Percentiles rank a stretch among this genome's conserved stretches.
Evolutionary conservation across 2,329 filamentous ascomycete genomes (phyloP).

Genomic region (Fragosphaeria purpurea): DNA sequence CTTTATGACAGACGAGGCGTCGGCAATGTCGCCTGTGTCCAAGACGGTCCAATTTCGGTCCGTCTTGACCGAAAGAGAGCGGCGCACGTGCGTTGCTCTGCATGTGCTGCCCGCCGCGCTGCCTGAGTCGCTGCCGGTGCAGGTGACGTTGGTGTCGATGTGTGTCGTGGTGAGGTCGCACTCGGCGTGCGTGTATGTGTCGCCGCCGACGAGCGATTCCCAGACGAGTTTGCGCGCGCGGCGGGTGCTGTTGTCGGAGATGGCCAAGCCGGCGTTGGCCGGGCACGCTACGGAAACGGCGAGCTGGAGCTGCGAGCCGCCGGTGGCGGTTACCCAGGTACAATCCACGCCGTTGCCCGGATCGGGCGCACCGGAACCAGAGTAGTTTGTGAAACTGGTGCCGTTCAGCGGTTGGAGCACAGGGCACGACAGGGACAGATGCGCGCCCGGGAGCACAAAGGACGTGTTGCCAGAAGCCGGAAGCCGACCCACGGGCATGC

Average conservation of each 20-base stretch:
- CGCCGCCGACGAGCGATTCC: not conserved
- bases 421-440: constrained; percentile 4
- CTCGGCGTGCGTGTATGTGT: constrained; percentile 1
- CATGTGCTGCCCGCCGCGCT: constrained; percentile 1
- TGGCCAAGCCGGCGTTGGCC: not conserved
- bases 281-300: constrained; percentile 1
- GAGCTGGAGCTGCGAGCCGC: not conserved
- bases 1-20: not conserved
- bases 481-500: not conserved
- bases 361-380: not conserved
- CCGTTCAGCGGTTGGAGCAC: not conserved
- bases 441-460: constrained; percentile 3
- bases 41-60: constrained; percentile 6
- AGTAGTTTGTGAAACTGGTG: constrained; percentile 2
- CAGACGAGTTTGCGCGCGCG: constrained; percentile 5
- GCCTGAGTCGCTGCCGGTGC: not conserved
- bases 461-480: not conserved
- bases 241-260: not conserved
- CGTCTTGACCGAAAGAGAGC: not conserved
- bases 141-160: constrained; percentile 1
- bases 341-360: constrained; percentile 3
- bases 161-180: constrained; percentile 6
- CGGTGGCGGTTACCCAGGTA: not conserved
- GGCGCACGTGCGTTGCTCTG: constrained; percentile 1
- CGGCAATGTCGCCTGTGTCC: not conserved